Percentiles rank a stretch among this genome's conserved stretches.
Evolutionary conservation across 305 asterid genomes (phyloP).

Genomic region (Coffea humblotiana): DNA sequence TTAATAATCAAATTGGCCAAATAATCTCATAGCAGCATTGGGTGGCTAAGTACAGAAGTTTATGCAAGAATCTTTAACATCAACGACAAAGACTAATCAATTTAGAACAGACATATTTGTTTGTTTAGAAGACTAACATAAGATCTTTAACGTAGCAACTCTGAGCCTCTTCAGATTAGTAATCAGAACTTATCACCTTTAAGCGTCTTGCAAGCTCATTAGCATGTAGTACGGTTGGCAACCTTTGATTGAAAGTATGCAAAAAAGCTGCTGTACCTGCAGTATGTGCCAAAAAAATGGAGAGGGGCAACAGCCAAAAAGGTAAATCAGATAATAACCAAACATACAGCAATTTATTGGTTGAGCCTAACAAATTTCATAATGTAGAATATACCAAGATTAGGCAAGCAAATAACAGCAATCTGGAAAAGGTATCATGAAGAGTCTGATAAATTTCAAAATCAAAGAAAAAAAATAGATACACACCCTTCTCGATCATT

Average conservation of each 20-base stretch:
- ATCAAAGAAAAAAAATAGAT: neutral
- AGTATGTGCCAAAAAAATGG: neutral
- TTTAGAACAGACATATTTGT: too few species aligned
- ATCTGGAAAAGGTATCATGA: too few species aligned
- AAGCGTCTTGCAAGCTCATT: constrained; percentile 58
- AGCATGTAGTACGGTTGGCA: constrained; percentile 58
- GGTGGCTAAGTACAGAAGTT: neutral
- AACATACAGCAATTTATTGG: too few species aligned
- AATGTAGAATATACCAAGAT: too few species aligned
- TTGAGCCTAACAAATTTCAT: too few species aligned
- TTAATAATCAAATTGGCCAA: constrained; percentile 12
- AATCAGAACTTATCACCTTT: constrained; percentile 34
- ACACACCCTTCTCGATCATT: constrained; percentile 57
- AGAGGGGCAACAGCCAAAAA: neutral
- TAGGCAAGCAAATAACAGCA: neutral
- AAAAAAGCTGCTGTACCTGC: constrained; percentile 45
- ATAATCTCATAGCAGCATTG: neutral
- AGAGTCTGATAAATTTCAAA: neutral
- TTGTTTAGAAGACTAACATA: too few species aligned
- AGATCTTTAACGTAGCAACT: too few species aligned
- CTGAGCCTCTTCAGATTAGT: too few species aligned
- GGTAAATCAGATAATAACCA: too few species aligned
- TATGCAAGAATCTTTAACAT: too few species aligned
- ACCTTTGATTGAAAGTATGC: constrained; percentile 85
- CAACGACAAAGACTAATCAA: neutral